phyloP scores from a whole-genome alignment of 2,329 filamentous ascomycete species.

The Geosmithia flava region DNA sequence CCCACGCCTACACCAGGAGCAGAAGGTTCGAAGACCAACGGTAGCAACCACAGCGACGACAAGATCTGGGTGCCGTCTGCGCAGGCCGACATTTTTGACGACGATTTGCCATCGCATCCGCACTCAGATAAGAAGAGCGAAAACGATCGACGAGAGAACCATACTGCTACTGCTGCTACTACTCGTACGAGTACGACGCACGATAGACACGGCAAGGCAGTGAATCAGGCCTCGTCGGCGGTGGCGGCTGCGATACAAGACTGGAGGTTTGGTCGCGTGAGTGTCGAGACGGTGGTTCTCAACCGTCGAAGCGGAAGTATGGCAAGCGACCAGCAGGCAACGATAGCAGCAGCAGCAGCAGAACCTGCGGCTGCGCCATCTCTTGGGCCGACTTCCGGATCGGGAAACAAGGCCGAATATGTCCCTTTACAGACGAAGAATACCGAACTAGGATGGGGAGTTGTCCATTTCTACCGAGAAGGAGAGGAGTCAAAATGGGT shows the following conservation, averaged over 20 bases:
- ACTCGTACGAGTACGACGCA: no score
- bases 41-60: conserved; percentile 6
- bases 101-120: conserved; percentile 35
- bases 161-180: no score
- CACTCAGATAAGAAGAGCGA: conserved; percentile 8
- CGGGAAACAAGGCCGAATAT: conserved; percentile 73
- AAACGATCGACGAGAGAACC: no score
- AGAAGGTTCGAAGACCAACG: conserved; percentile 4
- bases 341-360: conserved; percentile 9
- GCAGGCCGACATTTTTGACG: conserved; percentile 39
- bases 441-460: conserved; percentile 78
- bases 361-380: conserved; percentile 26
- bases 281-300: conserved; percentile 65
- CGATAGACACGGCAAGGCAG: neutral
- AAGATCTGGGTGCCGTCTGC: conserved; percentile 37
- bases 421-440: conserved; percentile 57
- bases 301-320: conserved; percentile 10
- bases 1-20: conserved; percentile 22
- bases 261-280: conserved; percentile 71
- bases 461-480: conserved; percentile 90
- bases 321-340: conserved; percentile 7
- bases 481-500: conserved; percentile 58
- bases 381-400: conserved; percentile 41
- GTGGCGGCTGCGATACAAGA: conserved; percentile 39
- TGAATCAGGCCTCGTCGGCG: neutral